Conservation (phyloP, 805 yeast genomes). For the Yamadazyma phyllophila region DNA sequence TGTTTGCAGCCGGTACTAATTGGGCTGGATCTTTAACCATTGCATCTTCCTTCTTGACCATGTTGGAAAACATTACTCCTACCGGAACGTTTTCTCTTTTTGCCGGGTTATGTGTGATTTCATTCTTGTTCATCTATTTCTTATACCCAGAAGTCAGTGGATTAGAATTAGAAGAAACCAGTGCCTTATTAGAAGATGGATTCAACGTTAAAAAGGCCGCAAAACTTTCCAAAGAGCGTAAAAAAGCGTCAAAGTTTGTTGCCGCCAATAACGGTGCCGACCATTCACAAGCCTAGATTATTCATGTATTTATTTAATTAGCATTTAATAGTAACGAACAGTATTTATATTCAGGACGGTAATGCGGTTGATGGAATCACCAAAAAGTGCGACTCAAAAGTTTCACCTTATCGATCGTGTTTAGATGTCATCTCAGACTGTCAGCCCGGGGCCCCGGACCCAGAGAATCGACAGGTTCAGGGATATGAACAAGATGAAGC, state of each 20-base stretch:
- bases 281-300: background rate
- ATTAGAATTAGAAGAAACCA: constrained; percentile 88
- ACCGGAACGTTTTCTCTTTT: constrained; percentile 91
- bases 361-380: background rate
- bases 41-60: constrained; percentile 88
- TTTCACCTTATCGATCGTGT: background rate
- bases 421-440: background rate
- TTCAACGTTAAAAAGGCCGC: constrained; percentile 67
- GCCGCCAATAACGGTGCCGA: background rate
- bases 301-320: constrained; percentile 1
- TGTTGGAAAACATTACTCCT: constrained; percentile 91
- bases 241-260: constrained; percentile 21
- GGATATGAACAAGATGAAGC: constrained; percentile 31
- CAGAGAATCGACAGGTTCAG: constrained; percentile 19
- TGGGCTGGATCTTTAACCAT: constrained; percentile 94
- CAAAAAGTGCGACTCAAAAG: constrained; percentile 1
- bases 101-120: constrained; percentile 73
- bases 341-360: background rate
- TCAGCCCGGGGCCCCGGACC: background rate
- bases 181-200: constrained; percentile 75
- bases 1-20: constrained; percentile 87
- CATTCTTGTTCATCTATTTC: constrained; percentile 74
- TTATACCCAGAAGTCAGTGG: constrained; percentile 92
- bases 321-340: constrained; percentile 1
- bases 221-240: constrained; percentile 36